Evolutionary conservation across 2,329 filamentous ascomycete species (phyloP).

Genomic region (Fusarium sacchari): DNA sequence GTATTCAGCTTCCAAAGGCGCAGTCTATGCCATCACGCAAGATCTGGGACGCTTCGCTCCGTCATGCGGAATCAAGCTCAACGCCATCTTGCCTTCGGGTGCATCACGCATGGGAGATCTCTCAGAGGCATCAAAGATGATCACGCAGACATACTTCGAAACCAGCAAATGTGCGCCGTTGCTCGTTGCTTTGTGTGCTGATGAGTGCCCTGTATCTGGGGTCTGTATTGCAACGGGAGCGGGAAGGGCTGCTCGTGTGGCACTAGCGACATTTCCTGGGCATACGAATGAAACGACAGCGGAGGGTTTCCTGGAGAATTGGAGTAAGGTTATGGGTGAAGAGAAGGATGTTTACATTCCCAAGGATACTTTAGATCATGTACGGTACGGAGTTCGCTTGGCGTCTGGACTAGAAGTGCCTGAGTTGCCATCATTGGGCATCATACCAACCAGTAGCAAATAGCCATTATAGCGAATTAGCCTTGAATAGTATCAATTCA

Average conservation of each 20-base stretch:
- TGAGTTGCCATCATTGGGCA: not conserved
- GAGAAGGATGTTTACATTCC: constrained; percentile 30
- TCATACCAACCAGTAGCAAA: not conserved
- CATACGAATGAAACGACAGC: constrained; percentile 11
- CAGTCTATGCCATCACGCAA: constrained; percentile 9
- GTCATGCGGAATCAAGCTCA: constrained; percentile 29
- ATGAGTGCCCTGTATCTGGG: constrained; percentile 34
- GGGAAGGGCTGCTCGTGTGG: constrained; percentile 25
- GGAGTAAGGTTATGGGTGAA: constrained; percentile 22
- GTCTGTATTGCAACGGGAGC: constrained; percentile 23
- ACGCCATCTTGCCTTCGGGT: constrained; percentile 28
- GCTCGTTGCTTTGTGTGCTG: constrained; percentile 22
- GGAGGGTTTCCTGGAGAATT: constrained; percentile 29
- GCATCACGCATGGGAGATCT: constrained; percentile 36
- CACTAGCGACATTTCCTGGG: constrained; percentile 32
- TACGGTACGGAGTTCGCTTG: constrained; percentile 17
- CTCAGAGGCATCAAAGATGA: constrained; percentile 23
- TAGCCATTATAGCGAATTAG: not conserved
- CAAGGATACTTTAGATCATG: constrained; percentile 27
- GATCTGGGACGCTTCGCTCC: constrained; percentile 23
- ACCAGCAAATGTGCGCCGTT: constrained; percentile 14
- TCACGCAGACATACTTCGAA: constrained; percentile 30
- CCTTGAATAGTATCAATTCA: not conserved
- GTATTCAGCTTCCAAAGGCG: constrained; percentile 26
- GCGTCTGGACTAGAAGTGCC: constrained; percentile 12